Evolutionary conservation across 1,139 yeast genomes (phyloP), one percentile per base, ranked within the genome.

Genomic region (Pichia sp.): DNA sequence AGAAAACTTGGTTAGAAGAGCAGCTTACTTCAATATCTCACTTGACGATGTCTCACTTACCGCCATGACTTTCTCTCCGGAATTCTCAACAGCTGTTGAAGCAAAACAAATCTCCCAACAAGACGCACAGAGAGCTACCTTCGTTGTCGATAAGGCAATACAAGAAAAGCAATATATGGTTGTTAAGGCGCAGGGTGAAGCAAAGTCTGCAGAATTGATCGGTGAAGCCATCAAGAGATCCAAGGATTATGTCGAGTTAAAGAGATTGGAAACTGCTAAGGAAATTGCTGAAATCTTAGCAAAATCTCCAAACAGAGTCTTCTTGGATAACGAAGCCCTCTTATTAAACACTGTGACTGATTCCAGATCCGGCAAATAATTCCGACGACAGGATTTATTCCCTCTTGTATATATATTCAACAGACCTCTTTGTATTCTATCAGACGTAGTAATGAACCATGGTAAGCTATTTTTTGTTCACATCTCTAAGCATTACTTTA

Each of bases 31-130:
- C 69, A 84, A 86, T 63, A 77, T 91, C 48, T 61, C 76, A 47
- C 71, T 91, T 52, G 99, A 91, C 60, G 98, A 91, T 63, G 98
- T 93, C 33, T 91, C 98, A 6, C 73, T 88, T 56, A 91, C 97
- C 3, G 84, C 67, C 54, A 93, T 91, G 96, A 85, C 96, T 2
- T 91, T 91, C 62, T 84, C 95, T 4, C 99, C 99, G 19, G 98
- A 91, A 62, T 91, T 91, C 62, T 88, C 97, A 37, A 79, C 82
- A 32, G 98, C 99, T 3, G 99, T 91, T 36, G 99, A 91, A 66
- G 95, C 96, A 41, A 91, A 91, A 65, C 98, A 91, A 66, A 91
- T 91, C 61, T 98, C 99, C 24, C 98, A 93, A 64, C 99, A 91
- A 67, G 98, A 91, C 60, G 97, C 98, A 21, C 96, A 91, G 66